Evolutionary conservation across 257 asterid species (phyloP).

Genomic region (Verbascum thapsus): DNA sequence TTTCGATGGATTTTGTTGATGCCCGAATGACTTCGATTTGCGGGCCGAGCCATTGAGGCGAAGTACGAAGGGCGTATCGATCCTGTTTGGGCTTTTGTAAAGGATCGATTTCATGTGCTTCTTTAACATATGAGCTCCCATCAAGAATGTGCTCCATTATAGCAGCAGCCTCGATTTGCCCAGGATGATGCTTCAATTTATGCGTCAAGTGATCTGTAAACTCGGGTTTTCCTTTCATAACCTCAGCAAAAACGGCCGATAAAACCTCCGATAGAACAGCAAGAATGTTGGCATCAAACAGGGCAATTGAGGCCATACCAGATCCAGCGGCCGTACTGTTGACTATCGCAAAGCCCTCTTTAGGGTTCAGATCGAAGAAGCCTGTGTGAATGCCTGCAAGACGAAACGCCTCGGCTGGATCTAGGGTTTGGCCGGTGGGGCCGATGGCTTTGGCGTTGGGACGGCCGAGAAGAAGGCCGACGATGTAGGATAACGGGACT

Average conservation of each 20-base stretch:
- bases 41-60: conserved; percentile 36
- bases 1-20: conserved; percentile 28
- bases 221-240: conserved; percentile 30
- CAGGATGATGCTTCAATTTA: conserved; percentile 33
- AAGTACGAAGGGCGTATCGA: conserved; percentile 30
- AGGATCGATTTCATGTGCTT: conserved; percentile 31
- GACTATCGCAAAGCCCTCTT: conserved; percentile 26
- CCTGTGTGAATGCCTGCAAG: conserved; percentile 20
- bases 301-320: conserved; percentile 27
- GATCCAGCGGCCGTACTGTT: conserved; percentile 32
- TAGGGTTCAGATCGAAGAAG: conserved; percentile 28
- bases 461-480: conserved; percentile 25
- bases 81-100: conserved; percentile 27
- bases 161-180: conserved; percentile 36
- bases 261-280: conserved; percentile 19
- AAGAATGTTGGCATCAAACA: conserved; percentile 28
- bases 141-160: conserved; percentile 35
- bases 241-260: conserved; percentile 31
- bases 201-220: conserved; percentile 35
- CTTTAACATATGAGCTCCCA: conserved; percentile 33
- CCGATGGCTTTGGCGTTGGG: conserved; percentile 31
- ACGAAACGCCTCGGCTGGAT: conserved; percentile 19
- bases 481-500: conserved; percentile 28
- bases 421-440: conserved; percentile 16
- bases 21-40: conserved; percentile 28